Evolutionary conservation across 805 yeast genomes (phyloP), one percentile per base, ranked within the genome.

Genomic region (Wickerhamiella cacticola): DNA sequence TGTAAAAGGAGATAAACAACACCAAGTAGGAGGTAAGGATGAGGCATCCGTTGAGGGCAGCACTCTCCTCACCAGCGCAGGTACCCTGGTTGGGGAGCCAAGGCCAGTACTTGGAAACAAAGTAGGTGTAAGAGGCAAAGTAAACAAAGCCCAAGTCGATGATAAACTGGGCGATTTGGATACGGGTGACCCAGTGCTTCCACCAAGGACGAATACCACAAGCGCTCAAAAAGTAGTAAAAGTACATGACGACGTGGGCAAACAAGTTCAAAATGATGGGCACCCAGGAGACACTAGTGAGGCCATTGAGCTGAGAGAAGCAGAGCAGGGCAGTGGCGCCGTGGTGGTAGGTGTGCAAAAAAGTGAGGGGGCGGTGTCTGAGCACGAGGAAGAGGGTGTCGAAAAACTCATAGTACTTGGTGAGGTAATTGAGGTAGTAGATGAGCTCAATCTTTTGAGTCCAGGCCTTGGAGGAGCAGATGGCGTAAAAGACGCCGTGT

Each of bases 181-280:
- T 80, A 55, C 95, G 76, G 49, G 98, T 89, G 56, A 89, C 96
- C 96, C 96, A 89, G 71, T 88, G 94, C 71, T 92, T 89, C 98
- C 98, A 89, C 96, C 96, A 88, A 48, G 89, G 96, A 60, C 85
- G 80, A 62, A 88, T 84, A 50, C 95, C 95, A 63, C 94, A 76
- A 18, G 96, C 84, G 46, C 92, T 75, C 59, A 89, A 72, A 73
- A 88, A 87, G 72, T 92, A 89, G 76, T 89, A 89, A 82, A 87
- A 89, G 76, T 89, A 89, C 98, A 89, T 92, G 49, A 89, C 78
- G 45, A 88, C 95, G 63, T 89, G 97, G 45, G 89, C 97, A 46
- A 79, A 82, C 67, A 89, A 74, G 74, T 89, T 89, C 59, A 89
- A 73, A 26, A 81, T 66, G 61, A 89, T 89, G 50, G 92, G 94